phyloP scores from a whole-genome alignment of 768 basidiomycete species.

The Brasilioporus rufonigricans region DNA sequence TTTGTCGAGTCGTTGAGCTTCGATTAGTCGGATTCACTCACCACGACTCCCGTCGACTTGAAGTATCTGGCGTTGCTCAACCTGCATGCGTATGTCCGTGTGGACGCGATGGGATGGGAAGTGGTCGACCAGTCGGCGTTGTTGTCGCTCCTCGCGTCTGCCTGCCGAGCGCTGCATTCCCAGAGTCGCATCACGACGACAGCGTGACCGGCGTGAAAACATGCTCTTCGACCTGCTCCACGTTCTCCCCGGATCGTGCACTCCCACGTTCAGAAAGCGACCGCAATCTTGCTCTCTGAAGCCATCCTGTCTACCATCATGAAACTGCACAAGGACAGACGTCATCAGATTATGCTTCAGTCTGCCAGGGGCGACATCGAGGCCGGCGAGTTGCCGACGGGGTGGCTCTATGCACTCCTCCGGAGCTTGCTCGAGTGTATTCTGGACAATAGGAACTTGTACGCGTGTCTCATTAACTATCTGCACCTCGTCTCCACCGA shows the following conservation, averaged over 20 bases:
- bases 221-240: conserved; percentile 90
- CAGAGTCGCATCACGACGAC: conserved; percentile 65
- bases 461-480: conserved; percentile 87
- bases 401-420: conserved; percentile 73
- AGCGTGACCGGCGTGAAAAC: conserved; percentile 76
- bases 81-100: conserved; percentile 65
- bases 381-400: conserved; percentile 73
- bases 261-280: conserved; percentile 62
- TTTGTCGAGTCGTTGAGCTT: conserved; percentile 84
- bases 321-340: conserved; percentile 82
- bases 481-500: conserved; percentile 56
- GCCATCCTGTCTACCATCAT: conserved; percentile 79
- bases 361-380: conserved; percentile 61
- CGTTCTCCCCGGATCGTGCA: conserved; percentile 73
- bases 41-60: conserved; percentile 54
- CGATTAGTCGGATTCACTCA: conserved; percentile 79
- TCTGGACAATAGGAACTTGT: conserved; percentile 84
- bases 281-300: conserved; percentile 82
- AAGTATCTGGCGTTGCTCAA: conserved; percentile 66
- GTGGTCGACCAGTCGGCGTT: conserved; percentile 76
- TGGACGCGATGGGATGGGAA: conserved; percentile 73
- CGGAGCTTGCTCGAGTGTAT: conserved; percentile 74
- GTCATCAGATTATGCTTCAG: conserved; percentile 65
- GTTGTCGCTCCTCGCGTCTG: conserved; percentile 60
- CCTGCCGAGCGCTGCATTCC: conserved; percentile 59